Base-by-base conservation (phyloP, 2,329 filamentous ascomycete species). In the Pseudogymnoascus sp. region DNA sequence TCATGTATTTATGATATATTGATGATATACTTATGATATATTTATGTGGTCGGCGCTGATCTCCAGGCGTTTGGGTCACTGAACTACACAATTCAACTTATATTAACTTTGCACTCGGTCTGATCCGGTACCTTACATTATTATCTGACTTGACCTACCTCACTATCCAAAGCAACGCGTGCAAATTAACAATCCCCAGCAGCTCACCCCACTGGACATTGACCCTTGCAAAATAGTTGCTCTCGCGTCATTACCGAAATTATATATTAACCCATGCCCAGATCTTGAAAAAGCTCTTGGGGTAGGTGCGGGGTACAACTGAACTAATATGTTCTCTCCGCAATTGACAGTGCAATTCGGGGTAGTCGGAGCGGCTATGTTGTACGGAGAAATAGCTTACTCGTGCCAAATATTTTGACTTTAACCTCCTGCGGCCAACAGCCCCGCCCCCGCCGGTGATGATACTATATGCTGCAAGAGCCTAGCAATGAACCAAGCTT, bases 121-220 rank as follows among this genome's bases (percentile, higher is more conserved):
- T 55, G 49, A 55, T 55, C 49, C n/a, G 49, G 49, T 55, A 18
- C 28, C 49, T 55, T 55, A 18, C 25, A 55, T 55, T 55, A 55
- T 55, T 55, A 55, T 55, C 49, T 55, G 9, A 55, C 14, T 33
- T 55, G 49, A 55, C n/a, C 28, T 55, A 21, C 18, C 25, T 55
- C n/a, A 6, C 8, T 21, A 55, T 52, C 49, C 9, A 55, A 9
- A 14, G 28, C 28, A 55, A 55, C 1, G 45, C 25, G 9, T 9
- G n/a, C 8, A 55, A 55, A 55, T 33, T 55, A 55, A 55, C 28
- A 52, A 18, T 5, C 49, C 25, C n/a, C 9, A 18, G n/a, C 4
- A 33, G 25, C 25, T 16, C 28, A 55, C 2, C n/a, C 12, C 45
- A 55, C 25, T 12, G 25, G 49, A 33, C 25, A 7, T 4, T 12